Evolutionary conservation across 2,329 filamentous ascomycete species (phyloP), one percentile per base, ranked within the genome.

Genomic region (Fusarium oligoseptatum): DNA sequence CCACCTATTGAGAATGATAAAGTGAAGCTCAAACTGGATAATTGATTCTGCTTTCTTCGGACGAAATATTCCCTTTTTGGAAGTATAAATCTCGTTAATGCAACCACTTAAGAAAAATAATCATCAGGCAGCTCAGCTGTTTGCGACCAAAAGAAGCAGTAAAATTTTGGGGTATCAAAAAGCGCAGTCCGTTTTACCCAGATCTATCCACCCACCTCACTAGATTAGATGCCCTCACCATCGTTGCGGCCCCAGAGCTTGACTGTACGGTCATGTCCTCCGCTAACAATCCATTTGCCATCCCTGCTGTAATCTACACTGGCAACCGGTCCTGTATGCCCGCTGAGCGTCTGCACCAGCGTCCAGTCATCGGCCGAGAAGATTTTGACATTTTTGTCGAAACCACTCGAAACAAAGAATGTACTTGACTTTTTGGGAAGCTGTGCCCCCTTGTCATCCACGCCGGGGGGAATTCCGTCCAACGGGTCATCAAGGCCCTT

Each of bases 361-460:
- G 94, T 92, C 95, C 97, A 99, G 84, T 99, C 96, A 81, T 99
- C 97, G 3, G 95, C 95, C 8, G 95, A 98, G 84, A 97, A 98
- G 76, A 99, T 89, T 81, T 98, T 98, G 83, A 99, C 93, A 77
- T 95, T 96, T 82, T 94, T 95, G 85, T 99, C 97, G 80, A 98
- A 98, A 0, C 97, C 97, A 76, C 92, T 92, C 4, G 92, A 95
- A 4, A 98, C 92, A 76, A 99, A 93, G 83, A 98, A 98, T 0
- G 95, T 97, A 56, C 95, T 94, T 0, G 94, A 92, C 80, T 95
- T 97, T 85, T 95, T 96, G 12, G 95, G 95, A 56, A 90, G 81
- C 70, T 86, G 88, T 27, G 84, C 88, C n/a, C 92, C 92, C 76
- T 92, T 91, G 17, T 92, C 91, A 68, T 92, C 90, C 6, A 88